Percentiles rank a stretch among this genome's conserved stretches.
Evolutionary conservation across 768 basidiomycete genomes (phyloP).

Genomic region (Lyophyllum atratum): DNA sequence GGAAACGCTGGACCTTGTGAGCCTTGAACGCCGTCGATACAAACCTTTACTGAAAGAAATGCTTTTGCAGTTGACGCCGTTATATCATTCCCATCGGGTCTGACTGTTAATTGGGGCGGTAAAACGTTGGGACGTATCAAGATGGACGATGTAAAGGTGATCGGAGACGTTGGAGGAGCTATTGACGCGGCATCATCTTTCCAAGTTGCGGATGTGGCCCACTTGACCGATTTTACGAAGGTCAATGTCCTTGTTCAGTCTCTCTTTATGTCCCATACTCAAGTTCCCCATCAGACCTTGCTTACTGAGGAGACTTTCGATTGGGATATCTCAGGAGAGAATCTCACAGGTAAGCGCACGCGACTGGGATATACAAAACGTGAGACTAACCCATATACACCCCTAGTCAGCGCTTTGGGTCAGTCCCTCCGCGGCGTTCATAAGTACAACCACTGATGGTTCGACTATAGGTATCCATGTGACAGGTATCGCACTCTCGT

Average conservation of each 20-base stretch:
- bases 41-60: slow-evolving; percentile 1
- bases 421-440: slow-evolving; percentile 4
- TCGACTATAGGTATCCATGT: slow-evolving; percentile 52
- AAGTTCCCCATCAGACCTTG: slow-evolving; percentile 36
- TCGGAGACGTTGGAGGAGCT: slow-evolving; percentile 64
- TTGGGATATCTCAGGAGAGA: slow-evolving; percentile 68
- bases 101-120: slow-evolving; percentile 62
- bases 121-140: slow-evolving; percentile 58
- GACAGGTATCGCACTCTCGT: slow-evolving; percentile 51
- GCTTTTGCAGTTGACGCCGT: slow-evolving; percentile 57
- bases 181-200: slow-evolving; percentile 59
- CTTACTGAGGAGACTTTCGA: slow-evolving; percentile 67
- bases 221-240: slow-evolving; percentile 67
- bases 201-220: slow-evolving; percentile 54
- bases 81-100: slow-evolving; percentile 64
- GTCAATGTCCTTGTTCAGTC: slow-evolving; percentile 22
- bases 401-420: slow-evolving; percentile 61
- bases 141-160: slow-evolving; percentile 59
- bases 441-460: not conserved
- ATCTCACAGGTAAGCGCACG: slow-evolving; percentile 51
- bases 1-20: slow-evolving; percentile 73
- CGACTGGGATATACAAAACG: not conserved
- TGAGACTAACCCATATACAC: slow-evolving; percentile 3
- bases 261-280: not conserved
- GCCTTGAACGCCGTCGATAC: slow-evolving; percentile 20